phyloP scores from a whole-genome alignment of 306 rosid genomes.

The Sechiopsis laciniata region DNA sequence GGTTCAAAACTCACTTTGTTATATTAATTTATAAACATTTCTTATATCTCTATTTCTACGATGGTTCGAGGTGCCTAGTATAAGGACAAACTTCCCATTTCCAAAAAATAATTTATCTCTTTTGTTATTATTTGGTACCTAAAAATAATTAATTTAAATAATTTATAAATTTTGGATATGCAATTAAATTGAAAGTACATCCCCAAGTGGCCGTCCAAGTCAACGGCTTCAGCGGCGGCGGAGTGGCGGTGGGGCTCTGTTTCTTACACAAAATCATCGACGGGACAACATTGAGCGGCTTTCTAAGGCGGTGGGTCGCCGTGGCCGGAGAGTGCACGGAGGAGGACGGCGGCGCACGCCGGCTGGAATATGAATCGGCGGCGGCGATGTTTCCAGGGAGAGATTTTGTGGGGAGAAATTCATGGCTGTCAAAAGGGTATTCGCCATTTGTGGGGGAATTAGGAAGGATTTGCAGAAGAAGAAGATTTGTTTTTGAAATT shows the following conservation, averaged over 20 bases:
- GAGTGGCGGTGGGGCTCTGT: constrained; percentile 9
- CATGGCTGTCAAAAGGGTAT: not conserved
- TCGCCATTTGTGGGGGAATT: not conserved
- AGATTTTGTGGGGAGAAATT: not conserved
- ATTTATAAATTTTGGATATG: not conserved
- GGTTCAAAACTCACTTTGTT: no score
- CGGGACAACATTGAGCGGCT: not conserved
- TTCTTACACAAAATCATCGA: constrained; percentile 20
- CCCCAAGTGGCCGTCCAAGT: constrained; percentile 18
- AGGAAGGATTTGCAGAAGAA: constrained; percentile 3
- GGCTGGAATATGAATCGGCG: not conserved
- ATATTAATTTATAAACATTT: no score
- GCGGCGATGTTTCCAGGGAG: constrained; percentile 13
- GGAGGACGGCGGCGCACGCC: not conserved
- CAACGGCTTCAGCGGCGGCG: constrained; percentile 14
- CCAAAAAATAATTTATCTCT: no score
- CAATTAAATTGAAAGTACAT: not conserved
- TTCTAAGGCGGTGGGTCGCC: constrained; percentile 12
- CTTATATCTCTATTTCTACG: no score
- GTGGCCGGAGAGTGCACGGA: not conserved
- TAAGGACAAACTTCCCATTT: no score
- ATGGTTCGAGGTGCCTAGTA: no score
- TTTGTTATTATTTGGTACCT: no score
- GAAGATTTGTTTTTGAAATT: constrained; percentile 23
- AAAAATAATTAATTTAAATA: no score